Base-by-base conservation (phyloP, 768 basidiomycete genomes). In the Xerocomellus intermedius region DNA sequence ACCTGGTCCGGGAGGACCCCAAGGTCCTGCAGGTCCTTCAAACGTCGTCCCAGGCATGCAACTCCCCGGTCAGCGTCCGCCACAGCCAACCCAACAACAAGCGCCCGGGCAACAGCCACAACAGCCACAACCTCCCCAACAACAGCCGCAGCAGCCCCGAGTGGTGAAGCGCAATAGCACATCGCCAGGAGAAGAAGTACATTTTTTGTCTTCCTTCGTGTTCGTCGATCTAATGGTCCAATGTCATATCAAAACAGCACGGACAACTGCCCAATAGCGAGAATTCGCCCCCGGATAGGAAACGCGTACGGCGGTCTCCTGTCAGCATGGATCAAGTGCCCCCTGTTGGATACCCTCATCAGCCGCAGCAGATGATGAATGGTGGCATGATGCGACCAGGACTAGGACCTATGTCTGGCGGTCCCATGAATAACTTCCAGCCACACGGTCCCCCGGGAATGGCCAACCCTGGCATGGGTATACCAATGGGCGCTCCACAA, bases 171-270 rank as follows among this genome's bases (percentile, higher is more conserved):
- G 84, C 58, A 83, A 72, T 58, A 85, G 82, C 64, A 85, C 82
- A 12, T 83, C 84, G 7, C 84, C 84, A 7, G 79, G 77, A 35
- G 84, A 84, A 69, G 84, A 85, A 63, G 84, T 84, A 59, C 59
- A 57, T 59, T 52, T 42, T 30, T 41, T 54, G n/a, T 55, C 38
- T 50, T 46, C n/a, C 43, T 2, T 45, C 50, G 6, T 42, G 7
- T 36, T 42, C 5, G n/a, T 36, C 21, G 24, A 50, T 57, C 48
- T 58, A 36, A 59, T 48, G 21, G 16, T 41, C 19, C 33, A 10
- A 38, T 48, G 37, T 9, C 42, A 37, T 39, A 17, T 28, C 22
- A 45, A 42, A 36, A 39, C 59, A 81, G 79, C 79, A 80, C 53
- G 82, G 80, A 38, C 73, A 68, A 43, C 64, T 79, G 41, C 75